These are phyloP conservation scores for Zygosaccharomyces sapae DNA, from an alignment of 1,139 yeast genomes.

Conservation along the genomic window DNA sequence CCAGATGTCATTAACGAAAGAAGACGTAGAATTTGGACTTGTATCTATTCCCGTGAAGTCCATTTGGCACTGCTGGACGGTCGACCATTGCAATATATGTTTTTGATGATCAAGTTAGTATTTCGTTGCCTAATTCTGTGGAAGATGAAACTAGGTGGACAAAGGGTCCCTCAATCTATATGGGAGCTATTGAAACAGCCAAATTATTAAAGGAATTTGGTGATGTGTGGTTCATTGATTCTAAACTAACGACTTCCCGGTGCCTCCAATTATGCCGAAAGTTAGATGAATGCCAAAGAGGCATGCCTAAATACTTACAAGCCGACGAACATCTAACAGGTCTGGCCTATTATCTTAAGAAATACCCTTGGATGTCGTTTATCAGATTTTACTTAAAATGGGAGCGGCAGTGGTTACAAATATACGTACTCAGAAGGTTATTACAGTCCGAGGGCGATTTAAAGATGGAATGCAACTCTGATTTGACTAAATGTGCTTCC, in stretches of 20 bases:
- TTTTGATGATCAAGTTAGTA: conserved; percentile 54
- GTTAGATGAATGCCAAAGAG: conserved; percentile 41
- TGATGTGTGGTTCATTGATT: conserved; percentile 10
- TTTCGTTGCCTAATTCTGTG: conserved; percentile 48
- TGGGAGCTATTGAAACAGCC: conserved; percentile 56
- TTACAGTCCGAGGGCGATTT: conserved; percentile 17
- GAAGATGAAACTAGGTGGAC: conserved; percentile 44
- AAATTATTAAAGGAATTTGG: conserved; percentile 35
- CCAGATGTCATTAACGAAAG: conserved; percentile 36
- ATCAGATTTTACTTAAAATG: conserved; percentile 16
- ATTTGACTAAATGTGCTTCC: conserved; percentile 45
- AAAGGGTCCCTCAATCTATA: conserved; percentile 52
- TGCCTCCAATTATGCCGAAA: conserved; percentile 47
- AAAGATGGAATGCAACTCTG: conserved; percentile 41
- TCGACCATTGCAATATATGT: conserved; percentile 47
- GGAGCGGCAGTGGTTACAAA: conserved; percentile 14
- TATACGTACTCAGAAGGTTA: conserved; percentile 19
- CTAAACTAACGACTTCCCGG: conserved; percentile 38
- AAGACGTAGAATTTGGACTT: conserved; percentile 57
- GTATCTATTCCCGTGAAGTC: conserved; percentile 58
- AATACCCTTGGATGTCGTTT: conserved; percentile 17
- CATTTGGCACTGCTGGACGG: conserved; percentile 66
- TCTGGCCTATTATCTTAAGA: conserved; percentile 10
- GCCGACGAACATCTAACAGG: conserved; percentile 12
- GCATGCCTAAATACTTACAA: conserved; percentile 49